These are phyloP conservation scores for Golovinomyces cichoracearum DNA, from an alignment of 2,329 filamentous ascomycete genomes.

Conservation along the genomic window DNA sequence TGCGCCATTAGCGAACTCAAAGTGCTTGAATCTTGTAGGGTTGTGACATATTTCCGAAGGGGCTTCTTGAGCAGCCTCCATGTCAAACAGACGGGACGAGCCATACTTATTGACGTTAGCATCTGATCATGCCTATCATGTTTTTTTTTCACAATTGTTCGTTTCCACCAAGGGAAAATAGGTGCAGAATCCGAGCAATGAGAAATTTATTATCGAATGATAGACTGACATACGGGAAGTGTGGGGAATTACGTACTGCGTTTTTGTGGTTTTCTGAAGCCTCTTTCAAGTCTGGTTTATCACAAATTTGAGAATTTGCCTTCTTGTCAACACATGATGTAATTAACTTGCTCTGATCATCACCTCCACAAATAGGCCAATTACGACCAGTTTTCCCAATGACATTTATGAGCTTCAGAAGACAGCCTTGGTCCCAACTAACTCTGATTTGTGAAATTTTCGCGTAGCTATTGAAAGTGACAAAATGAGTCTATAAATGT, in stretches of 20 bases:
- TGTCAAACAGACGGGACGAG: slow-evolving; percentile 33
- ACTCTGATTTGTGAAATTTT: slow-evolving; percentile 73
- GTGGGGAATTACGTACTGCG: too few species aligned
- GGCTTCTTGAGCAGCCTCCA: slow-evolving; percentile 22
- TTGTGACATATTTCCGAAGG: slow-evolving; percentile 30
- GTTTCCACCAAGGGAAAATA: too few species aligned
- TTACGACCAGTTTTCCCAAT: slow-evolving; percentile 76
- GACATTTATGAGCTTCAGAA: slow-evolving; percentile 79
- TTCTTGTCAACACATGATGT: slow-evolving; percentile 20
- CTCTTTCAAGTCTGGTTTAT: too few species aligned
- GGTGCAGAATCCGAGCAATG: too few species aligned
- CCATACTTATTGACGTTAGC: slow-evolving; percentile 28
- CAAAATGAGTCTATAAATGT: slow-evolving; percentile 48
- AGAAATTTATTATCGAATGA: too few species aligned
- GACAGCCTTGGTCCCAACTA: slow-evolving; percentile 82
- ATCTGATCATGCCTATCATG: too few species aligned
- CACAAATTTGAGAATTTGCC: slow-evolving; percentile 5
- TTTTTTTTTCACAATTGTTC: too few species aligned
- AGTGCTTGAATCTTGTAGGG: slow-evolving; percentile 61
- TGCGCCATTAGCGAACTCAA: slow-evolving; percentile 47
- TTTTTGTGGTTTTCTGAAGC: too few species aligned
- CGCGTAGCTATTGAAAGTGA: slow-evolving; percentile 49
- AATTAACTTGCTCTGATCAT: slow-evolving; percentile 60
- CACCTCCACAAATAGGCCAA: slow-evolving; percentile 79
- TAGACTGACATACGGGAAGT: too few species aligned